These are phyloP conservation scores for Pelargonium myrrhifolium DNA, from an alignment of 441 rosid species.

Conservation along the genomic window DNA sequence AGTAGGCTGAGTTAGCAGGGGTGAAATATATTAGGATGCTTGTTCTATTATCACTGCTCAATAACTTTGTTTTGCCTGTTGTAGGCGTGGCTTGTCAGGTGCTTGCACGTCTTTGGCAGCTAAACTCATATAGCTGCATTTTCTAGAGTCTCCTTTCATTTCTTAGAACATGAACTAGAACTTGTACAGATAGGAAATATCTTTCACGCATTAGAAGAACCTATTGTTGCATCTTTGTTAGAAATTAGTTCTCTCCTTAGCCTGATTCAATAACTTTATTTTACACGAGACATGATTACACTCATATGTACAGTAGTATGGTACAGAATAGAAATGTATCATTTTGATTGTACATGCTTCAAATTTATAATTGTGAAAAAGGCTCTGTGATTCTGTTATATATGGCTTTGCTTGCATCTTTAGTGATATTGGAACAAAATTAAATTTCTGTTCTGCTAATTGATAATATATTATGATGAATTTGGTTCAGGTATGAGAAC, in stretches of 20 bases:
- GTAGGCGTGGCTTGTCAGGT: background rate
- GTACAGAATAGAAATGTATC: background rate
- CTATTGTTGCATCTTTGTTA: background rate
- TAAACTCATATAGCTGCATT: background rate
- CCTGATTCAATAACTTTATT: constrained; percentile 3
- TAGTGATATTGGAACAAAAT: background rate
- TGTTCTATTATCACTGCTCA: too few relatives aligned
- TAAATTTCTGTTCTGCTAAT: too few relatives aligned
- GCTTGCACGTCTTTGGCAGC: background rate
- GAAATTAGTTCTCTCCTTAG: background rate
- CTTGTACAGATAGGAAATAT: background rate
- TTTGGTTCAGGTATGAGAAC: constrained; percentile 79
- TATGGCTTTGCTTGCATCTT: background rate
- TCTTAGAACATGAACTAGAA: background rate
- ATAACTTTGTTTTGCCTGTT: background rate
- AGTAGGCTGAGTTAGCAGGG: background rate
- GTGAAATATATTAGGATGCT: background rate
- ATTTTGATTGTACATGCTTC: background rate
- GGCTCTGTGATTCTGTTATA: background rate
- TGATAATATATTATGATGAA: constrained; percentile 15
- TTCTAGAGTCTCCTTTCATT: background rate
- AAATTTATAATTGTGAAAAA: background rate
- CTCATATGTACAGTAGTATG: background rate
- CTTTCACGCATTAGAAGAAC: background rate
- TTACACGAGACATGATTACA: too few relatives aligned